phyloP scores from a whole-genome alignment of 306 rosid genomes.

The Rosa chinensis region DNA sequence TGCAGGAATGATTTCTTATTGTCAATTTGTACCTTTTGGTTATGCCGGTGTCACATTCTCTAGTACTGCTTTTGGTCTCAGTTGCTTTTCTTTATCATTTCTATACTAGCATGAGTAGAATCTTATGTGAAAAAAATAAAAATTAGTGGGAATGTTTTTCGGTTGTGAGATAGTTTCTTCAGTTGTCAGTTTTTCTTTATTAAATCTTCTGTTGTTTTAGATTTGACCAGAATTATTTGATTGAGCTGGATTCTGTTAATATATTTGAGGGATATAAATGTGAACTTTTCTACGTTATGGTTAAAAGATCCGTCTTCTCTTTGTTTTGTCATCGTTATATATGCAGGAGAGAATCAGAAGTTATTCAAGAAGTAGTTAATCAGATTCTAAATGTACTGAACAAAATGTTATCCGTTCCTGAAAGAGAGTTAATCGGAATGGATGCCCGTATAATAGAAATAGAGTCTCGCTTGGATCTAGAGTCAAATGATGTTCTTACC shows the following conservation, averaged over 20 bases:
- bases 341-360: not conserved
- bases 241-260: not conserved
- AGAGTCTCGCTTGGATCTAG: not conserved
- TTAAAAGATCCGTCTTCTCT: not conserved
- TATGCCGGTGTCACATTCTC: too few species aligned
- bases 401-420: accelerated
- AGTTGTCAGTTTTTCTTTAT: not conserved
- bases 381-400: not conserved
- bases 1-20: too few species aligned
- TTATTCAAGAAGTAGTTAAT: not conserved
- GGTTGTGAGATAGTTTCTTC: too few species aligned
- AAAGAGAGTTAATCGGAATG: not conserved
- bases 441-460: not conserved
- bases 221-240: not conserved
- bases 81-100: too few species aligned
- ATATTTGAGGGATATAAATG: not conserved
- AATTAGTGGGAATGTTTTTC: too few species aligned
- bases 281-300: not conserved
- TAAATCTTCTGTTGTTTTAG: not conserved
- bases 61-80: too few species aligned
- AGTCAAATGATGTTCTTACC: not conserved
- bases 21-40: too few species aligned
- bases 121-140: too few species aligned
- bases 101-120: too few species aligned
- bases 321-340: not conserved